phyloP scores from a whole-genome alignment of 2,329 filamentous ascomycete species.

The Exophiala sp. region DNA sequence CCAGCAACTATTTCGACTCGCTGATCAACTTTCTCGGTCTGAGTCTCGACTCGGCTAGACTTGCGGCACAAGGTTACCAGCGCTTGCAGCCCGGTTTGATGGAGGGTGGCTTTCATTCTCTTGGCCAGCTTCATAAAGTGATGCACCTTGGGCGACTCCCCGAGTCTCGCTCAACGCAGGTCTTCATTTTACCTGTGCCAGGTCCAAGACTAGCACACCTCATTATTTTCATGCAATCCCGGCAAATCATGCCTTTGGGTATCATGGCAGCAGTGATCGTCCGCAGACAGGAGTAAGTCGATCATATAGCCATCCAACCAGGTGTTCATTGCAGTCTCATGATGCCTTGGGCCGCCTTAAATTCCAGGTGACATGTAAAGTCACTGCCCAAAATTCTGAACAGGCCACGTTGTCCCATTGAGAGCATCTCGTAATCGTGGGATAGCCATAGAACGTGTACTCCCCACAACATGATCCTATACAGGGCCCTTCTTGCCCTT shows the following conservation, averaged over 20 bases:
- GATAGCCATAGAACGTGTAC: background rate
- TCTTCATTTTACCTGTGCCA: background rate
- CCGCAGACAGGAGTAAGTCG: background rate
- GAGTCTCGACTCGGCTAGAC: slow-evolving; percentile 17
- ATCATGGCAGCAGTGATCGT: background rate
- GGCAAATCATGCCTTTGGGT: background rate
- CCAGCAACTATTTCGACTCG: slow-evolving; percentile 30
- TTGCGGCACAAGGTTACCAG: slow-evolving; percentile 11
- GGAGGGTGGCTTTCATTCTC: slow-evolving; percentile 7
- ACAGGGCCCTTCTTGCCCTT: background rate
- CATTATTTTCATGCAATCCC: background rate
- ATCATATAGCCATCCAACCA: background rate
- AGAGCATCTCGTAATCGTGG: too few relatives aligned
- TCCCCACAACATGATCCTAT: background rate
- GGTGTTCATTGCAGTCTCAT: background rate
- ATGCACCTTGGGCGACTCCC: background rate
- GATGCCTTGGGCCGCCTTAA: background rate
- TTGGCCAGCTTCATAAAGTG: slow-evolving; percentile 8
- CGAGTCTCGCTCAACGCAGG: background rate
- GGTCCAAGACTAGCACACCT: background rate
- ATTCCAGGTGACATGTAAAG: background rate
- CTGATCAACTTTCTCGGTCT: slow-evolving; percentile 13
- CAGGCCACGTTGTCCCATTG: background rate
- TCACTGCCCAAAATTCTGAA: background rate
- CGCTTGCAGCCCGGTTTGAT: slow-evolving; percentile 8